Percentiles rank a stretch among this genome's conserved stretches.
Conservation (phyloP, 805 yeast genomes). For the Hemisphaericaspora nanyangensis region DNA sequence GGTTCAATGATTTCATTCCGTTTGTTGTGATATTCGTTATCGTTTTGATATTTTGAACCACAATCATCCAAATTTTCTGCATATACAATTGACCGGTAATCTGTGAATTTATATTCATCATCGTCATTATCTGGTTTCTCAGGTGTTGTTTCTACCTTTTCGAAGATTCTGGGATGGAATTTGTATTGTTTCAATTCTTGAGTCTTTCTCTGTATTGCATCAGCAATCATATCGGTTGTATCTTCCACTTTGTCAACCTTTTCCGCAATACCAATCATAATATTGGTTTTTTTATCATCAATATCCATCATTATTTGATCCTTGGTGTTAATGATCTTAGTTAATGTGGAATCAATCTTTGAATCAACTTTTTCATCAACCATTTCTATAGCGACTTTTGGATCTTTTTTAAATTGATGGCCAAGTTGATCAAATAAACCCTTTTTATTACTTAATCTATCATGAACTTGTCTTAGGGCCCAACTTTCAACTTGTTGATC, state of each 20-base stretch:
- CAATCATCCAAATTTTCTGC: neutral
- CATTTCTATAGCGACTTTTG: conserved; percentile 15
- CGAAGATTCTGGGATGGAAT: conserved; percentile 7
- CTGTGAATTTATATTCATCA: neutral
- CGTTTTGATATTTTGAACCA: neutral
- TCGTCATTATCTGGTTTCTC: neutral
- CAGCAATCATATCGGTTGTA: conserved; percentile 6
- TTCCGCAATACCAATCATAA: conserved; percentile 5
- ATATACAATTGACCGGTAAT: neutral
- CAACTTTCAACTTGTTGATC: conserved; percentile 13
- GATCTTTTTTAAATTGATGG: conserved; percentile 18
- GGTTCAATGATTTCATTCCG: conserved; percentile 1
- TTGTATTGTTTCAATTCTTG: conserved; percentile 1
- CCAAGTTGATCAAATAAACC: conserved; percentile 15
- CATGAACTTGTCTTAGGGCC: conserved; percentile 20
- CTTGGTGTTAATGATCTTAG: conserved; percentile 3
- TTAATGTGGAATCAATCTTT: conserved; percentile 8
- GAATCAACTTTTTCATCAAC: conserved; percentile 17
- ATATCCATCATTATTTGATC: conserved; percentile 12
- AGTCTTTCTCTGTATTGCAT: conserved; percentile 4
- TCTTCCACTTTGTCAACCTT: conserved; percentile 11
- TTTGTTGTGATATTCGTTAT: conserved; percentile 3
- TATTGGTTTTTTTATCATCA: conserved; percentile 9
- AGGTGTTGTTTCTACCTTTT: conserved; percentile 1
- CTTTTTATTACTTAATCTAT: conserved; percentile 10